Conservation (phyloP, 2,329 filamentous ascomycete genomes). For the Aspergillus tanneri region DNA sequence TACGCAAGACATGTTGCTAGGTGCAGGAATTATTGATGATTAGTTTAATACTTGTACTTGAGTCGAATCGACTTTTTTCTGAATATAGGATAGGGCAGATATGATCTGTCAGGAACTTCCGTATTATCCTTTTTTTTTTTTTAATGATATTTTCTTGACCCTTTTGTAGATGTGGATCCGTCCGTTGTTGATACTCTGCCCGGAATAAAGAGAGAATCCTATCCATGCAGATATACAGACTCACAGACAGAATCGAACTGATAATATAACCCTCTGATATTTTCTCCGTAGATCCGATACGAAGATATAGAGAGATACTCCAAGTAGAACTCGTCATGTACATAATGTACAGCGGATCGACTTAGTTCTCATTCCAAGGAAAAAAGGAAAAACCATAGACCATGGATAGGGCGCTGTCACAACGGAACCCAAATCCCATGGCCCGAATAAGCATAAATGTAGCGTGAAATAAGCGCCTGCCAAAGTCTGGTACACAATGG, state of each 20-base stretch:
- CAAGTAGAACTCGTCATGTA: background rate
- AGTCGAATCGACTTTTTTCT: no score
- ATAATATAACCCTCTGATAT: no score
- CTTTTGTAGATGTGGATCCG: background rate
- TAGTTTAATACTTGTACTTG: no score
- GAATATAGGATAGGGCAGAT: background rate
- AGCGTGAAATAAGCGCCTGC: constrained; percentile 23
- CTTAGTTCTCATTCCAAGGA: no score
- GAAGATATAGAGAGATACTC: background rate
- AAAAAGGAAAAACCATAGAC: constrained; percentile 2
- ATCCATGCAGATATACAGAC: no score
- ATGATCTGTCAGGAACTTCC: constrained; percentile 13
- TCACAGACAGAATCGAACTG: no score
- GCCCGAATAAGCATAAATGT: constrained; percentile 28
- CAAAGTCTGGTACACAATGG: constrained; percentile 26
- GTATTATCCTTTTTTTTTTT: background rate
- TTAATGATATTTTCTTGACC: background rate
- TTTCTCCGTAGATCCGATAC: no score
- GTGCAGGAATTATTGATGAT: no score
- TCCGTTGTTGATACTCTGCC: background rate
- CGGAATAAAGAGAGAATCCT: no score
- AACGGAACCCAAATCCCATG: constrained; percentile 14
- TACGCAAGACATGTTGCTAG: no score
- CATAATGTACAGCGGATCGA: no score
- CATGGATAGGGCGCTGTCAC: constrained; percentile 9